Base-by-base conservation (phyloP, 2,329 filamentous ascomycete species). In the Chaetomium olivaceum region DNA sequence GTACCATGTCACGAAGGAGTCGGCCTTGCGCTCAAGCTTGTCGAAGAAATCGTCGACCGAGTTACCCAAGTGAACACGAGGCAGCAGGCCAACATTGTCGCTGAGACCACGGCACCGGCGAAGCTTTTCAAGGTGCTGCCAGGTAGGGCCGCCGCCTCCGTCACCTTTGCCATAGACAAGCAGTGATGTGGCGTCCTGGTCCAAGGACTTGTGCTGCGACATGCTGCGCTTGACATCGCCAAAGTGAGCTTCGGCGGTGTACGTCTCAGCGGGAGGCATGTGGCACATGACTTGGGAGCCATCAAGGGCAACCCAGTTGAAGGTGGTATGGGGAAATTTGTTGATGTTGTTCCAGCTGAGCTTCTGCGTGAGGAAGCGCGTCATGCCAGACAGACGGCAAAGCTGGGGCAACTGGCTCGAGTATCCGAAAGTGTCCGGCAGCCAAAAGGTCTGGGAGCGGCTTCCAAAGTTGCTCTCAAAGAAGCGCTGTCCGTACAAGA, bases 311-410 rank as follows among this genome's bases (percentile, higher is more conserved):
- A 99, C 93, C 95, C 95, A 99, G 78, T 97, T 97, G 83, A 99
- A 99, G 0, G 95, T 98, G 6, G 95, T 98, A 76, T 98, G 95
- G 0, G 95, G 95, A 80, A 98, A 99, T 75, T 91, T 96, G 80
- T 98, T 98, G 84, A 98, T 98, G 77, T 98, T 98, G 82, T 98
- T 98, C 95, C 95, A 99, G 82, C 94, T 98, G 66, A 99, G 83
- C 81, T 99, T 99, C 78, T 99, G 95, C 0, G 95, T 99, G 74
- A 99, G 90, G 82, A 99, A 99, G 39, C 94, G 88, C 65, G 87
- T 91, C 95, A 99, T 98, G 23, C 93, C 94, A n/a, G 95, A 91
- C 31, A 97, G 82, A 3, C 94, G 90, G 76, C 93, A 98, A 51
- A 99, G 82, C 75, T 99, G 95, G 14, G 95, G 95, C 51, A 99